phyloP scores from a whole-genome alignment of 2,329 filamentous ascomycete genomes.

The Phaeoacremonium minimum region DNA sequence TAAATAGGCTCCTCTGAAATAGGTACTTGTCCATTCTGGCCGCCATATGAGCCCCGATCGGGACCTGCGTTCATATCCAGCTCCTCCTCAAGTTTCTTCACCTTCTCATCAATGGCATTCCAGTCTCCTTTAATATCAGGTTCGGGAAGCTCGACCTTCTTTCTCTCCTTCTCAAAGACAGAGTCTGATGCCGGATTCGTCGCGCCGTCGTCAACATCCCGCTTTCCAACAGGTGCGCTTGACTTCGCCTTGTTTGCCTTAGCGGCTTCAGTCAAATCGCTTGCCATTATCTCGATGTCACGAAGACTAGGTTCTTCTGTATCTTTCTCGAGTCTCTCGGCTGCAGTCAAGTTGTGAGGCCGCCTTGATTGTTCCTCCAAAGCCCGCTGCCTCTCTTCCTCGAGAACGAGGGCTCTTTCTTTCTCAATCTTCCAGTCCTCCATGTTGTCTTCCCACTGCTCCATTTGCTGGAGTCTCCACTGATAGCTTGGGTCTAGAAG shows the following conservation, averaged over 20 bases:
- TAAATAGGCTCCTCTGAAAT: no score
- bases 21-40: no score
- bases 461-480: slow-evolving; percentile 37
- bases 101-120: slow-evolving; percentile 13
- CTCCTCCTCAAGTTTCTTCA: slow-evolving; percentile 16
- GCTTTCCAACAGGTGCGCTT: no score
- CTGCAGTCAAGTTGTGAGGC: slow-evolving; percentile 2
- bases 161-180: not conserved
- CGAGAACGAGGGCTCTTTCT: slow-evolving; percentile 11
- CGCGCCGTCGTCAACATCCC: slow-evolving; percentile 1
- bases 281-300: slow-evolving; percentile 5
- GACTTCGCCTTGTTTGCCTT: no score
- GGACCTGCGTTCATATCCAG: slow-evolving; percentile 14
- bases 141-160: not conserved
- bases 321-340: not conserved
- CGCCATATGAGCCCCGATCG: not conserved
- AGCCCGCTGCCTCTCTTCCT: slow-evolving; percentile 13
- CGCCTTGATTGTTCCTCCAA: slow-evolving; percentile 11
- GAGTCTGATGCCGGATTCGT: not conserved
- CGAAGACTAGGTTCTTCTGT: not conserved
- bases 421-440: slow-evolving; percentile 33
- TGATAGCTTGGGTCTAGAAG: slow-evolving; percentile 40
- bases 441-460: slow-evolving; percentile 31
- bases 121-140: slow-evolving; percentile 3
- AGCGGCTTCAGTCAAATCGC: slow-evolving; percentile 6